A percentile compares a stretch with the other conserved stretches of the same genome.
Evolutionary conservation across 1,284 basidiomycete genomes (phyloP).

Genomic region (Xanthoconium separans): DNA sequence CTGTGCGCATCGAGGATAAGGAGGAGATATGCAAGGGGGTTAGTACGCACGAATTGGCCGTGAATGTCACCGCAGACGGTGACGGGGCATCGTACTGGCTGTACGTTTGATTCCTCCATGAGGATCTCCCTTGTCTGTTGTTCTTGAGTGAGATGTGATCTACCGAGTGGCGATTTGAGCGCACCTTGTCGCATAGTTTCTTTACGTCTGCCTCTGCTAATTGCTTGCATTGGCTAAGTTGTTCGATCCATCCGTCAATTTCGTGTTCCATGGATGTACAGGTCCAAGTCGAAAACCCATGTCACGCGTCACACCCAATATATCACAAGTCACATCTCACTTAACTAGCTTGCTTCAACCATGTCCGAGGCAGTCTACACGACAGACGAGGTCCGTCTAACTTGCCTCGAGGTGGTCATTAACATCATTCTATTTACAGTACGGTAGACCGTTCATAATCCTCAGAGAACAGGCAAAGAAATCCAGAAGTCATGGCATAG

Average conservation of each 20-base stretch:
- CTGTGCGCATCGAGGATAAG: slow-evolving; percentile 44
- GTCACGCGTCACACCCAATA: slow-evolving; percentile 31
- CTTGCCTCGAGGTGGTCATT: slow-evolving; percentile 6
- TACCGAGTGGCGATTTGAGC: slow-evolving; percentile 14
- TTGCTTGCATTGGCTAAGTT: slow-evolving; percentile 98
- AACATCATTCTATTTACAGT: slow-evolving; percentile 53
- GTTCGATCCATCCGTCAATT: slow-evolving; percentile 94
- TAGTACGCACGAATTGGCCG: slow-evolving; percentile 92
- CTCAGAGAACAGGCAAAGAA: slow-evolving; percentile 94
- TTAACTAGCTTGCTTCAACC: not conserved
- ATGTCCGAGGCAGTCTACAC: slow-evolving; percentile 74
- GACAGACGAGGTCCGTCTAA: slow-evolving; percentile 76
- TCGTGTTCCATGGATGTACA: slow-evolving; percentile 65
- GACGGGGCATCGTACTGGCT: slow-evolving; percentile 96
- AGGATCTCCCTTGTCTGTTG: slow-evolving; percentile 97
- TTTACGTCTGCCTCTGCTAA: slow-evolving; percentile 96
- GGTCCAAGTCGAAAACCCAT: slow-evolving; percentile 11
- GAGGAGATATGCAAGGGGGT: slow-evolving; percentile 21
- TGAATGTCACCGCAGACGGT: slow-evolving; percentile 99
- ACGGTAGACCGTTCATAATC: slow-evolving; percentile 97
- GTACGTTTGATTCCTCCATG: slow-evolving; percentile 97
- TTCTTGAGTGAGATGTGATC: slow-evolving; percentile 16
- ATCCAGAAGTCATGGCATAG: slow-evolving; percentile 90
- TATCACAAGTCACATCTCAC: slow-evolving; percentile 27
- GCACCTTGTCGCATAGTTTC: slow-evolving; percentile 97